Percentiles rank a stretch among this genome's conserved stretches.
Evolutionary conservation across 768 basidiomycete genomes (phyloP).

Genomic region (Rhizopogon vinicolor): DNA sequence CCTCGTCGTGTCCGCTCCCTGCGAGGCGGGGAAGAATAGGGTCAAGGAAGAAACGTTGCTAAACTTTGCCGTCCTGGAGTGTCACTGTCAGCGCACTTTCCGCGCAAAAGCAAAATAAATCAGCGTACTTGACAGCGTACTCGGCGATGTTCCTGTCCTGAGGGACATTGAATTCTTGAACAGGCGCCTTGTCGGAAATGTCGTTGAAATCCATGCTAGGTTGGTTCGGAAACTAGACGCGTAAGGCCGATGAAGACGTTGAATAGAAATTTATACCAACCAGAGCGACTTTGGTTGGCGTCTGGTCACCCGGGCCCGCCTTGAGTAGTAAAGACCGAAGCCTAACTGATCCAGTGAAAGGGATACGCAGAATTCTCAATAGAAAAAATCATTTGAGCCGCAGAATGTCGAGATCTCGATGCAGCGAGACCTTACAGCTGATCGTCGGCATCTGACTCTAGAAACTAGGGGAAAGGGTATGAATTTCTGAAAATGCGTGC

Average conservation of each 20-base stretch:
- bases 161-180: conserved; percentile 70
- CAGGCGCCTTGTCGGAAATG: conserved; percentile 51
- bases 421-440: conserved; percentile 57
- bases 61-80: conserved; percentile 76
- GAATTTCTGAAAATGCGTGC: not conserved
- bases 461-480: conserved; percentile 41
- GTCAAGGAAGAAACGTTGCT: conserved; percentile 78
- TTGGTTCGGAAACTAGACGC: conserved; percentile 64
- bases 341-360: conserved; percentile 85
- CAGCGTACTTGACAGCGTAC: conserved; percentile 72
- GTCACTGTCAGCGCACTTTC: not conserved
- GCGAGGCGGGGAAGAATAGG: conserved; percentile 74
- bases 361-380: conserved; percentile 74
- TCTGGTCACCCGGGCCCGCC: conserved; percentile 75
- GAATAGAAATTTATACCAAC: conserved; percentile 38
- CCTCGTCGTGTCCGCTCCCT: conserved; percentile 71
- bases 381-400: conserved; percentile 4
- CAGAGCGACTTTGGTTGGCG: conserved; percentile 65
- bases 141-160: conserved; percentile 77
- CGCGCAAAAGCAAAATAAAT: not conserved
- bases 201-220: conserved; percentile 82
- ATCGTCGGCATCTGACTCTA: conserved; percentile 91
- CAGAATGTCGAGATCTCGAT: not conserved
- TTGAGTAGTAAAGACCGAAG: conserved; percentile 80
- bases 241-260: not conserved